Percentiles rank a stretch among this genome's conserved stretches.
phyloP scores from a whole-genome alignment of 2,329 filamentous ascomycete genomes.

The Penicillium digitatum region DNA sequence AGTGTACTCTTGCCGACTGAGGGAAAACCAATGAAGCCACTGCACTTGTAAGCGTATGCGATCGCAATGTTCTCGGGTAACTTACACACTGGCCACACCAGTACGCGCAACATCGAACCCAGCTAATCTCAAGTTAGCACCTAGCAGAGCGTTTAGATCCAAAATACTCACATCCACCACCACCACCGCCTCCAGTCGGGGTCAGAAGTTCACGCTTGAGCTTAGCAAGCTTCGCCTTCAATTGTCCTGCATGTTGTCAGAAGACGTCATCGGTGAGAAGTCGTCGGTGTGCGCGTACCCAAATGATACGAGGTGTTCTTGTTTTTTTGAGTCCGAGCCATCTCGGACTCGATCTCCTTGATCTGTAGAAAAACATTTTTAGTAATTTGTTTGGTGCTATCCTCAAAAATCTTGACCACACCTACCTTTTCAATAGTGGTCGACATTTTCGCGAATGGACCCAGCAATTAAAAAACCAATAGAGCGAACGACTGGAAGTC shows the following conservation, averaged over 20 bases:
- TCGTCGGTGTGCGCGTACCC: conserved; percentile 46
- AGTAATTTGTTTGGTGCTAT: conserved; percentile 5
- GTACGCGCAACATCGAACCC: conserved; percentile 98
- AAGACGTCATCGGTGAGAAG: conserved; percentile 6
- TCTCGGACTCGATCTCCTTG: conserved; percentile 96
- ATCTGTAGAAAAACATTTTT: conserved; percentile 59
- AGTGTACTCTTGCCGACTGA: conserved; percentile 98
- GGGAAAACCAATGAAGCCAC: conserved; percentile 93
- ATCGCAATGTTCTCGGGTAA: conserved; percentile 15
- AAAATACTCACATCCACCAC: conserved; percentile 57
- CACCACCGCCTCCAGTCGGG: conserved; percentile 73
- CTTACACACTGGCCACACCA: conserved; percentile 83
- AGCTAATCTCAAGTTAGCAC: conserved; percentile 42
- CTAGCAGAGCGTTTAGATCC: conserved; percentile 2
- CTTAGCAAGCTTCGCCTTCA: conserved; percentile 98
- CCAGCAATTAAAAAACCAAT: conserved; percentile 10
- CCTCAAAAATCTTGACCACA: conserved; percentile 38
- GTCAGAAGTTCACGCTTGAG: conserved; percentile 93
- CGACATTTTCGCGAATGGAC: conserved; percentile 64
- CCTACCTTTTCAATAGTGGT: conserved; percentile 96
- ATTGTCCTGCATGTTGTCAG: conserved; percentile 55
- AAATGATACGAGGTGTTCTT: conserved; percentile 92
- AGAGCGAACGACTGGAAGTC: not conserved
- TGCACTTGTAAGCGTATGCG: conserved; percentile 21
- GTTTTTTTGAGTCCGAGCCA: conserved; percentile 96